Evolutionary conservation across 176 grass and related monocot species (phyloP), one percentile per base, ranked within the genome.

Genomic region (Cocos nucifera): DNA sequence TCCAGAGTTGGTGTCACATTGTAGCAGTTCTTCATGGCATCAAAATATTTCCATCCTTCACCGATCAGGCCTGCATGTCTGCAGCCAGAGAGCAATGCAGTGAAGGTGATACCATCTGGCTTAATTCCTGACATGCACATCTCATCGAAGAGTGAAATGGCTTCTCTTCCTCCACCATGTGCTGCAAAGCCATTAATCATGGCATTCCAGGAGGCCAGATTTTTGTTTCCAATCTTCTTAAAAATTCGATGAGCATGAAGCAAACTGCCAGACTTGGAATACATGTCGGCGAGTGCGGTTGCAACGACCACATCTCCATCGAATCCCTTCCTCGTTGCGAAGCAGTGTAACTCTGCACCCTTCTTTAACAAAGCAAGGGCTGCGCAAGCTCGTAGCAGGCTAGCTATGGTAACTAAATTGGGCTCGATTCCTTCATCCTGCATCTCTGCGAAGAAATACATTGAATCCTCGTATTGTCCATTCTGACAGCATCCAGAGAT

Each of bases 31-130:
- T 87, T 55, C 89, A 95, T 86, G 65, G 23, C 29, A 51, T 95
- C 81, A 17, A 89, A 95, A 69, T 83, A 89, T 35, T 78, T 84
- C 89, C 89, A 95, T 14, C 62, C 89, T 78, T 89, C 73, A 28
- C 58, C 64, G 14, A 95, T 65, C 28, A 89, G 63, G 50, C 78
- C 85, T 54, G 79, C 73, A 1, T 87, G 78, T 50, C 85, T 89
- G 72, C 86, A 95, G 15, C 85, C 77, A 49, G 90, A 89, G 50
- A 95, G 74, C 61, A 95, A 19, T 4, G 85, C 82, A 4, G 85
- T 89, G 75, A 89, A 95, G 70, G 90, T 95, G 58, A 83, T 80
- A 56, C 75, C 67, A 70, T 89, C 79, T 23, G 82, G 79, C 65
- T 63, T 80, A 52, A 76, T 19, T 72, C 85, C 82, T 24, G 73